Evolutionary conservation across 495 filamentous ascomycete species (phyloP).

Genomic region (Penicillium egyptiacum): DNA sequence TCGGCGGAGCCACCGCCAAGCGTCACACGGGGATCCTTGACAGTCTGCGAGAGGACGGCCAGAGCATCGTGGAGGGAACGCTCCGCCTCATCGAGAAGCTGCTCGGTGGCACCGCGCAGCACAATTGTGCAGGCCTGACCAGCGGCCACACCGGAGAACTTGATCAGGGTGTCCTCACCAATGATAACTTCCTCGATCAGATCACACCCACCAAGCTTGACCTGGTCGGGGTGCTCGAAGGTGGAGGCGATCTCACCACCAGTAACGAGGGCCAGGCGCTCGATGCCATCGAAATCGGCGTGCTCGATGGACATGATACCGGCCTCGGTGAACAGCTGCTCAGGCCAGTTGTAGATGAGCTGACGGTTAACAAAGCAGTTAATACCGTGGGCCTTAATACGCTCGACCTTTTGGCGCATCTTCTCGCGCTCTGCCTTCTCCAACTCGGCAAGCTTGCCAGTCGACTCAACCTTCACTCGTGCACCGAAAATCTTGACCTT

Average conservation of each 20-base stretch:
- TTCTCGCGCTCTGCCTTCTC: conserved; percentile 98
- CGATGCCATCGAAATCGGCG: conserved; percentile 97
- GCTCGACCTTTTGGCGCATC: conserved; percentile 98
- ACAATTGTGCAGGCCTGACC: conserved; percentile 97
- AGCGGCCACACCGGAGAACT: conserved; percentile 93
- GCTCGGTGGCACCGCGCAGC: conserved; percentile 91
- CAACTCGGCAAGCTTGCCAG: conserved; percentile 91
- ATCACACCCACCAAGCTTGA: conserved; percentile 94
- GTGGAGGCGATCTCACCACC: conserved; percentile 97
- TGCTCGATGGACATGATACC: conserved; percentile 99
- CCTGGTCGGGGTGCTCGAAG: conserved; percentile 95
- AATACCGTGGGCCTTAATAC: conserved; percentile 97
- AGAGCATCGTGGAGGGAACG: conserved; percentile 94
- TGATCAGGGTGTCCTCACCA: conserved; percentile 94
- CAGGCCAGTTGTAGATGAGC: conserved; percentile 99
- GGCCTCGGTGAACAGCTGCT: conserved; percentile 96
- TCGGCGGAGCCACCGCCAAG: conserved; percentile 95
- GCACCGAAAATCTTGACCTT: conserved; percentile 99
- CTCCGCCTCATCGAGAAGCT: conserved; percentile 95
- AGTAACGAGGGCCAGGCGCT: conserved; percentile 90
- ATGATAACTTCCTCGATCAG: conserved; percentile 97
- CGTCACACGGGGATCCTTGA: conserved; percentile 89
- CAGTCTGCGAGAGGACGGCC: conserved; percentile 94
- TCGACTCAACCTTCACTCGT: conserved; percentile 87
- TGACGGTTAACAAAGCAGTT: conserved; percentile 99